Evolutionary conservation across 2,329 filamentous ascomycete species (phyloP).

Genomic region (Xylaria sp.): DNA sequence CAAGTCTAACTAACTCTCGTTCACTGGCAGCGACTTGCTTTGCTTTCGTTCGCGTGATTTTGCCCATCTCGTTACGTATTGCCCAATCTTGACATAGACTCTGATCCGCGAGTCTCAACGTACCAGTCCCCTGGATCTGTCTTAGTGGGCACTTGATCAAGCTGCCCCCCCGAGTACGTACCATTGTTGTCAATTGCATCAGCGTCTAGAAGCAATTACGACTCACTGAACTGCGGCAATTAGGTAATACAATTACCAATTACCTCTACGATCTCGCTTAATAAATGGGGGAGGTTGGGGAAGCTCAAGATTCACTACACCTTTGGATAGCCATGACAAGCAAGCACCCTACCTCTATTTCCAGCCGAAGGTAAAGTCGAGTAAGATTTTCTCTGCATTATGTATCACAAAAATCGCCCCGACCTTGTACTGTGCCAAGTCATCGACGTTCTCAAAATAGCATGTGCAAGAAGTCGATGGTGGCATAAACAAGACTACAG

Average conservation of each 20-base stretch:
- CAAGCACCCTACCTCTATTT: neutral
- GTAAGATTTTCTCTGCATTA: neutral
- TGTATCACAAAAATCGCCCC: neutral
- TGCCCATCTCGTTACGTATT: too few relatives aligned
- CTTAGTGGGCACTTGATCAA: neutral
- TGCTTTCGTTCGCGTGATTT: too few relatives aligned
- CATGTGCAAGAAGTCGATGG: neutral
- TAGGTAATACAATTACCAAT: neutral
- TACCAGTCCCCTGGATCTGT: too few relatives aligned
- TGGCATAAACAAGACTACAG: neutral
- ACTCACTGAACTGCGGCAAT: neutral
- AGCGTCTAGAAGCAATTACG: neutral
- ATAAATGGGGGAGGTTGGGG: neutral
- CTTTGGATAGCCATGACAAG: neutral
- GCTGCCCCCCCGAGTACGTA: neutral
- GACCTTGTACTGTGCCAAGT: neutral
- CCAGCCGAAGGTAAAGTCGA: neutral
- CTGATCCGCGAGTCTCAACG: too few relatives aligned
- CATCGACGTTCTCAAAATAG: neutral
- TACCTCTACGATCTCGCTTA: neutral
- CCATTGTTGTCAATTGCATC: neutral
- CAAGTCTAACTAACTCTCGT: too few relatives aligned
- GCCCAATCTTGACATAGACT: too few relatives aligned
- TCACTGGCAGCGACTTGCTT: too few relatives aligned
- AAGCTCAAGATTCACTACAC: neutral